Percentiles rank a stretch among this genome's conserved stretches.
Evolutionary conservation across 441 rosid genomes (phyloP).

Genomic region (Brassica hybrid): DNA sequence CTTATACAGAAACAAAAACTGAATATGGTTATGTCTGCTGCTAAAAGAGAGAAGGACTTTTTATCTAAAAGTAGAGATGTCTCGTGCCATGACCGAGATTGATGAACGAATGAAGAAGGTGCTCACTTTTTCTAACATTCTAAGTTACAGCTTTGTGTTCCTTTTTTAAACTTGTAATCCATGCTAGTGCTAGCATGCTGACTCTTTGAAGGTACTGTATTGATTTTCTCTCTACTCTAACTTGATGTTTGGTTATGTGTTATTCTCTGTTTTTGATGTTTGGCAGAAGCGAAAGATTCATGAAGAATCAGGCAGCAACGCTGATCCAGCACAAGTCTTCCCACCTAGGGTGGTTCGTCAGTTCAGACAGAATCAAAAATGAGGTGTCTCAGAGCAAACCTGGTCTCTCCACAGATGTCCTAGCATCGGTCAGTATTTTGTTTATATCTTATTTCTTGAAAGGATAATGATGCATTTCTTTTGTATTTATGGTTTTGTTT

Average conservation of each 20-base stretch:
- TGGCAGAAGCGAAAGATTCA: constrained; percentile 71
- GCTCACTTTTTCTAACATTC: constrained; percentile 6
- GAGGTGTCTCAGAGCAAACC: constrained; percentile 54
- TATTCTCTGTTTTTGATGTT: too few relatives aligned
- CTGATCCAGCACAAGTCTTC: constrained; percentile 39
- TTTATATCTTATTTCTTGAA: not conserved
- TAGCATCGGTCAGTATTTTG: constrained; percentile 68
- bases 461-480: not conserved
- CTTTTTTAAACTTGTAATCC: too few relatives aligned
- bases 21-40: constrained; percentile 82
- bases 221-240: not conserved
- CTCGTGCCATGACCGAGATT: too few relatives aligned
- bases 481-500: constrained; percentile 22
- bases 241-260: not conserved
- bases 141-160: too few relatives aligned
- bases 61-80: constrained; percentile 79
- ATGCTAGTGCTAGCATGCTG: too few relatives aligned
- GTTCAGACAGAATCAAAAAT: constrained; percentile 66
- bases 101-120: too few relatives aligned
- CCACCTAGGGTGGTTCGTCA: constrained; percentile 60
- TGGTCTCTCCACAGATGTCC: constrained; percentile 65
- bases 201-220: not conserved
- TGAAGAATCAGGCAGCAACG: constrained; percentile 46
- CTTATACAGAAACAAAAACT: constrained; percentile 70
- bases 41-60: constrained; percentile 92